Percentiles rank a stretch among this genome's conserved stretches.
phyloP scores from a whole-genome alignment of 768 basidiomycete genomes.

The Chalciporus piperatus region DNA sequence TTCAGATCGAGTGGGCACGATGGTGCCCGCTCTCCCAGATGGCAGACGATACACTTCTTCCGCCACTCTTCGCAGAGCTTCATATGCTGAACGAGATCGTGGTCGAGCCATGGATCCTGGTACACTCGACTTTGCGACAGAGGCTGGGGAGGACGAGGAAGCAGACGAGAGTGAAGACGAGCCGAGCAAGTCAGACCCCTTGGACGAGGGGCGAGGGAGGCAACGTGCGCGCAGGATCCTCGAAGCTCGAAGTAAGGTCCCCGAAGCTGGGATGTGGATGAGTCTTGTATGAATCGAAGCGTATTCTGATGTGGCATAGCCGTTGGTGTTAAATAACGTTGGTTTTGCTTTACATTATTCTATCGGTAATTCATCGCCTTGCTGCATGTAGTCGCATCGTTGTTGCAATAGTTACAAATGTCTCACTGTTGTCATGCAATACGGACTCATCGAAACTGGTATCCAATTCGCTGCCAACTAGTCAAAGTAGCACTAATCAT shows the following conservation, averaged over 20 bases:
- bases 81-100: slow-evolving; percentile 69
- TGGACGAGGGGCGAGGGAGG: slow-evolving; percentile 44
- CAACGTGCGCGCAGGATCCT: slow-evolving; percentile 66
- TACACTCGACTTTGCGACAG: slow-evolving; percentile 55
- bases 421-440: not conserved
- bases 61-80: slow-evolving; percentile 52
- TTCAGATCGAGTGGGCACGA: slow-evolving; percentile 34
- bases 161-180: slow-evolving; percentile 33
- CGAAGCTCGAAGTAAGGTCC: slow-evolving; percentile 64
- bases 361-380: slow-evolving; percentile 29
- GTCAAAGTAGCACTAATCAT: not conserved
- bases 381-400: slow-evolving; percentile 29
- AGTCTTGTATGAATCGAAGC: slow-evolving; percentile 53
- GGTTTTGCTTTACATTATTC: slow-evolving; percentile 26
- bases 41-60: slow-evolving; percentile 35
- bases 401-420: slow-evolving; percentile 19
- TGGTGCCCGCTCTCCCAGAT: slow-evolving; percentile 27
- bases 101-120: slow-evolving; percentile 66
- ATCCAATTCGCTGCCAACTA: too few species aligned
- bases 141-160: slow-evolving; percentile 49
- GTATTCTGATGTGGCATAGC: slow-evolving; percentile 9
- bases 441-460: not conserved
- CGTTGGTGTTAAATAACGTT: slow-evolving; percentile 8
- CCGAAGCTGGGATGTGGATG: slow-evolving; percentile 77
- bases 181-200: slow-evolving; percentile 13